Conservation (phyloP, 1,284 basidiomycete species). For the Neotropicomus parvogracilis region DNA sequence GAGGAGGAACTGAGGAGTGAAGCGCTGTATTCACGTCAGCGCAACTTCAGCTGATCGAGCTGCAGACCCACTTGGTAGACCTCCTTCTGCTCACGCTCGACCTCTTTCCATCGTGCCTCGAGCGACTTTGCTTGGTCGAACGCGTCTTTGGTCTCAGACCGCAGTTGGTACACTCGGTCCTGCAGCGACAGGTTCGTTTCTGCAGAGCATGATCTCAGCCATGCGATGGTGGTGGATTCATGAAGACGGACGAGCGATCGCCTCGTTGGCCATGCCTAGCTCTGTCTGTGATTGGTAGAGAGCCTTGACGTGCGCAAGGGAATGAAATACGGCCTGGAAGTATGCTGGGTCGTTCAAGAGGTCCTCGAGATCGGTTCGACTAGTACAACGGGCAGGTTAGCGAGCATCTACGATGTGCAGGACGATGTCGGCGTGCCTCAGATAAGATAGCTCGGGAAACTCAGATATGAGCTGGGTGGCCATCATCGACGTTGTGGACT, state of each 20-base stretch:
- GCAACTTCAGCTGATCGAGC: conserved; percentile 2
- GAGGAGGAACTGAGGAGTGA: conserved; percentile 80
- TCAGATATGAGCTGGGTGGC: conserved; percentile 50
- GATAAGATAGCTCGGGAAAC: conserved; percentile 65
- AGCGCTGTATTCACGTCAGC: conserved; percentile 52
- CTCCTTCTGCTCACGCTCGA: conserved; percentile 83
- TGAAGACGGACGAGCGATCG: conserved; percentile 68
- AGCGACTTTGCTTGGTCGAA: conserved; percentile 81
- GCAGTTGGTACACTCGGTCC: conserved; percentile 66
- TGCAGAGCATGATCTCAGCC: conserved; percentile 11
- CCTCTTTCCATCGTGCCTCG: conserved; percentile 76
- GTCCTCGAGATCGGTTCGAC: conserved; percentile 85
- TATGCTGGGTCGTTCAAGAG: conserved; percentile 76
- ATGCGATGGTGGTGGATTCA: not conserved
- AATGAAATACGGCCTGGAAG: conserved; percentile 84
- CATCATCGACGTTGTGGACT: conserved; percentile 22
- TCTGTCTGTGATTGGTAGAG: conserved; percentile 74
- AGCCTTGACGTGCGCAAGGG: conserved; percentile 67
- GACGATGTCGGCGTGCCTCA: conserved; percentile 51
- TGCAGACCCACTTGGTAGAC: conserved; percentile 70
- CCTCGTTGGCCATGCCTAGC: conserved; percentile 77
- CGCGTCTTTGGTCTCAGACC: conserved; percentile 76
- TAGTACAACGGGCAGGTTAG: conserved; percentile 31
- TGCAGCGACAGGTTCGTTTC: conserved; percentile 75
- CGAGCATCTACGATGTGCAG: conserved; percentile 1